Evolutionary conservation across 2,329 filamentous ascomycete genomes (phyloP), one percentile per base, ranked within the genome.

Genomic region (Xylariaceae sp.): DNA sequence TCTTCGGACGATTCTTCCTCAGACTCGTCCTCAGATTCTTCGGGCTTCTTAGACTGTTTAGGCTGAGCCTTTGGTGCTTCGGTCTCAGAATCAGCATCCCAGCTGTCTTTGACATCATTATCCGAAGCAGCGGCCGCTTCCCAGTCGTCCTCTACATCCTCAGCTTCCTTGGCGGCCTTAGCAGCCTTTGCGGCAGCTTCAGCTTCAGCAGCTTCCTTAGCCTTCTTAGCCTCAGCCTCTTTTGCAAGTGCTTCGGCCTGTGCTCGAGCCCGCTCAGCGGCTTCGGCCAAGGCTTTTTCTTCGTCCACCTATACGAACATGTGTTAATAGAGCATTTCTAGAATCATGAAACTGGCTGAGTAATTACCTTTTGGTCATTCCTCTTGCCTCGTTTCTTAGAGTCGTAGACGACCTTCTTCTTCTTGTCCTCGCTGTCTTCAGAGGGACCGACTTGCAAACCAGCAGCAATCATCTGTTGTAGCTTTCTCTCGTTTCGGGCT

Each of bases 71-170:
- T 72, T 57, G 16, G 86, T 80, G 46, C 61, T 58, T 90, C 86
- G 6, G 88, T 85, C 39, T 88, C 86, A 3, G 82, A 84, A 44
- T 89, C 86, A 25, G 87, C 90, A 64, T 97, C 92, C 92, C 92
- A 97, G 72, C 85, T 92, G 55, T 96, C 92, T 69, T 96, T 96
- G 60, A 95, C 77, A 49, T 86, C 84, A 14, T 85, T 83, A 10
- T 79, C 80, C 38, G 87, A 86, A 21, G 83, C 86, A 22, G 86
- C 89, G 40, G 88, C 84, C 22, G 83, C 82, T 67, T 96, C 89
- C 91, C 91, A 95, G 66, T 95, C 90, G 27, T 94, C 85, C 14
- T 87, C 84, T 21, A 86, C 66, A 16, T 82, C 82, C 39, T 80
- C 83, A 40, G 75, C 73, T 4, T 63, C 71, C 12, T 76, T 71